These are phyloP conservation scores for Aspergillus sp. DNA, from an alignment of 2,329 filamentous ascomycete genomes.

Conservation along the genomic window DNA sequence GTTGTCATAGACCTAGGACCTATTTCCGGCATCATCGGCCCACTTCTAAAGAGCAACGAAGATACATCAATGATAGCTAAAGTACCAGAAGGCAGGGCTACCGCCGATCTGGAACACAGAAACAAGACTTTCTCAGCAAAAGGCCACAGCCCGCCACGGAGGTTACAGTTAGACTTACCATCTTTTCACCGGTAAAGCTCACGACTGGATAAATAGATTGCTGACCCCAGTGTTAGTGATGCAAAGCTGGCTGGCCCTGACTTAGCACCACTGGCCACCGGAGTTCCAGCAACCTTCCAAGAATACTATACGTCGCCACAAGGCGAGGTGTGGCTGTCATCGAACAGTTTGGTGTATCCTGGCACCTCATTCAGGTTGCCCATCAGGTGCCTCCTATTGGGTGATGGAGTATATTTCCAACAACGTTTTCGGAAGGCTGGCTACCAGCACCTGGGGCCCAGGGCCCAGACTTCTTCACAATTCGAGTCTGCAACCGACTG, in stretches of 20 bases:
- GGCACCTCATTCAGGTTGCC: neutral
- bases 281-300: neutral
- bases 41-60: neutral
- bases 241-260: too few relatives aligned
- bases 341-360: neutral
- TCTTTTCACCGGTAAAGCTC: neutral
- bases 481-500: neutral
- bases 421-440: too few relatives aligned
- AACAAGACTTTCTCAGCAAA: too few relatives aligned
- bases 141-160: neutral
- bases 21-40: neutral
- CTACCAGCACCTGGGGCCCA: too few relatives aligned
- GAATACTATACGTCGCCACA: neutral
- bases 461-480: too few relatives aligned
- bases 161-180: neutral
- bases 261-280: neutral
- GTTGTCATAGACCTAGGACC: neutral
- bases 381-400: neutral
- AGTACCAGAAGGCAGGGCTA: neutral
- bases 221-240: neutral
- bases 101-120: neutral
- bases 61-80: neutral
- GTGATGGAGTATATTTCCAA: too few relatives aligned
- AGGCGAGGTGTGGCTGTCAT: neutral
- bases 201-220: neutral